Percentiles rank a stretch among this genome's conserved stretches.
Evolutionary conservation across 2,329 filamentous ascomycete species (phyloP).

Genomic region (Fusarium hainanense): DNA sequence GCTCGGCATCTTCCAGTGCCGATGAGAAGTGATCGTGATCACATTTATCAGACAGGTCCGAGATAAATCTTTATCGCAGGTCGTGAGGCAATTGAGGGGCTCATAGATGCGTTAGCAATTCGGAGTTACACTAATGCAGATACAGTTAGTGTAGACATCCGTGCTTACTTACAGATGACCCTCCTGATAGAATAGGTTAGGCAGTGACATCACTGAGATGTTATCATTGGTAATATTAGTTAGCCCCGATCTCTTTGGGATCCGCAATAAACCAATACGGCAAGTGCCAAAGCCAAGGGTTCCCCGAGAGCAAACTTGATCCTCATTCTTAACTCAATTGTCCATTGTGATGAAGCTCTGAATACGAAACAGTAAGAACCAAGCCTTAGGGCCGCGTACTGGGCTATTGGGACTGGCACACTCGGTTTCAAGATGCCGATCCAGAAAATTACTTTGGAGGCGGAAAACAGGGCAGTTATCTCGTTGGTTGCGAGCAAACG

Average conservation of each 20-base stretch:
- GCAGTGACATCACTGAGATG: background rate
- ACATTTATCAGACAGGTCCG: background rate
- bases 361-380: background rate
- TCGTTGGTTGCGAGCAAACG: slow-evolving; percentile 2
- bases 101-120: background rate
- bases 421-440: slow-evolving; percentile 4
- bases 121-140: background rate
- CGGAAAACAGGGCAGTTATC: background rate
- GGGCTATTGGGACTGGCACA: background rate
- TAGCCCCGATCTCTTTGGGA: background rate
- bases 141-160: background rate
- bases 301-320: background rate
- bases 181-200: background rate
- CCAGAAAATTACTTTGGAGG: background rate
- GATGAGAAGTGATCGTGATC: background rate
- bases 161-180: background rate
- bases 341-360: background rate
- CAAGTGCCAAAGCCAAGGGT: background rate
- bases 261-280: background rate
- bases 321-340: background rate
- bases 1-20: background rate
- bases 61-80: background rate
- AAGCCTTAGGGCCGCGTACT: background rate
- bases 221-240: background rate
- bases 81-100: background rate